These are phyloP conservation scores for Mortierella polycephala DNA, from an alignment of 371 early-diverging fungal species.

Conservation along the genomic window DNA sequence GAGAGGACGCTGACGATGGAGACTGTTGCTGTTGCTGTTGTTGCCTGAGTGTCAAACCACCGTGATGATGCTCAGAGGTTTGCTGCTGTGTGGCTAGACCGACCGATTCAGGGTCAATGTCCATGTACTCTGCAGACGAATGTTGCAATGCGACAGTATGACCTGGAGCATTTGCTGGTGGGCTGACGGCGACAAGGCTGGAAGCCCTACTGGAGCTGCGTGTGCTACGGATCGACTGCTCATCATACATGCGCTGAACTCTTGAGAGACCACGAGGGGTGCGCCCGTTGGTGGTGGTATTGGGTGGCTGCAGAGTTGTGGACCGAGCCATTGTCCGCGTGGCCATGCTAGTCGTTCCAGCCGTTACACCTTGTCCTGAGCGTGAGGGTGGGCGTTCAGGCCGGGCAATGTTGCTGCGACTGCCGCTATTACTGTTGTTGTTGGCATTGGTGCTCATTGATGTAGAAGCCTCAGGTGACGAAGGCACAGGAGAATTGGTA, in stretches of 20 bases:
- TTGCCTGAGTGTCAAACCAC: neutral
- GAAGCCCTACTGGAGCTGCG: conserved; percentile 49
- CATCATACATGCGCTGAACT: conserved; percentile 52
- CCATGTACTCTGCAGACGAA: conserved; percentile 28
- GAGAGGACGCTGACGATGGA: neutral
- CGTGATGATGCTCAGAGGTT: too few species aligned
- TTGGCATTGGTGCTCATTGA: neutral
- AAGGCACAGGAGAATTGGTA: neutral
- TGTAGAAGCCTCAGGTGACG: neutral
- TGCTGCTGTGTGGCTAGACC: conserved; percentile 17
- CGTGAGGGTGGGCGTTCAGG: conserved; percentile 25
- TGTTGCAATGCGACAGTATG: neutral
- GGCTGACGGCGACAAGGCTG: conserved; percentile 24
- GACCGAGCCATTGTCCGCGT: conserved; percentile 28
- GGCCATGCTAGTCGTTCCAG: neutral
- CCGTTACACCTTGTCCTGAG: neutral
- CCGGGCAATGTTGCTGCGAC: conserved; percentile 3
- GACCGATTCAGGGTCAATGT: conserved; percentile 35
- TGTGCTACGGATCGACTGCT: conserved; percentile 42
- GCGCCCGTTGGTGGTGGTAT: conserved; percentile 12
- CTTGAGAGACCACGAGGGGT: conserved; percentile 47
- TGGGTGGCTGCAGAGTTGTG: conserved; percentile 12
- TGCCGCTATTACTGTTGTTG: neutral
- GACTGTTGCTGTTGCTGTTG: neutral
- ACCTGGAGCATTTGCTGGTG: neutral